These are phyloP conservation scores for Cerioporus squamosus DNA, from an alignment of 1,284 basidiomycete genomes.

Conservation along the genomic window DNA sequence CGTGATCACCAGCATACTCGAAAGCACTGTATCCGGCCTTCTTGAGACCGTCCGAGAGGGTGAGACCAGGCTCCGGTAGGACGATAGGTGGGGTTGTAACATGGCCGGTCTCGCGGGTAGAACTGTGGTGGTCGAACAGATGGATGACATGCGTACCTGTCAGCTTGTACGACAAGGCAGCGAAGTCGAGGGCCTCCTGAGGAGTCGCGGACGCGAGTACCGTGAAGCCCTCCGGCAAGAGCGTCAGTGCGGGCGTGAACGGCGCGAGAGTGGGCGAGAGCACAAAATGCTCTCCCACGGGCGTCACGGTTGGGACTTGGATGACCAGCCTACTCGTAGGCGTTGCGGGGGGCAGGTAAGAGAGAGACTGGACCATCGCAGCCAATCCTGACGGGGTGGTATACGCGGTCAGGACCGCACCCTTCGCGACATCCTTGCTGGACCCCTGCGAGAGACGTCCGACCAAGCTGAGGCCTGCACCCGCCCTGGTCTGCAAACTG, in stretches of 20 bases:
- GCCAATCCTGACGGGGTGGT: slow-evolving; percentile 78
- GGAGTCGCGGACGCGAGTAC: slow-evolving; percentile 83
- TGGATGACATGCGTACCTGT: slow-evolving; percentile 71
- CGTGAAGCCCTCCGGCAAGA: slow-evolving; percentile 74
- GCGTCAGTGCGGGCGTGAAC: slow-evolving; percentile 60
- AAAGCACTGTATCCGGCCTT: slow-evolving; percentile 66
- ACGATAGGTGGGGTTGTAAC: slow-evolving; percentile 39
- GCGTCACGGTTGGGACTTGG: slow-evolving; percentile 76
- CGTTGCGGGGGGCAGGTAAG: slow-evolving; percentile 65
- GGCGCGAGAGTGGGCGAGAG: slow-evolving; percentile 76
- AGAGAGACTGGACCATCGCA: slow-evolving; percentile 76
- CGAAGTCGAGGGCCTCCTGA: slow-evolving; percentile 78
- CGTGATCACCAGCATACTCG: slow-evolving; percentile 66
- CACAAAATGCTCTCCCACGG: slow-evolving; percentile 66
- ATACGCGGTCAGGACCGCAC: slow-evolving; percentile 72
- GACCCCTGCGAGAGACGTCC: slow-evolving; percentile 82
- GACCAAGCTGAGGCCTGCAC: slow-evolving; percentile 83
- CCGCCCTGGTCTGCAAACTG: slow-evolving; percentile 83
- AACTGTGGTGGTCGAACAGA: slow-evolving; percentile 78
- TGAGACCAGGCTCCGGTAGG: slow-evolving; percentile 35
- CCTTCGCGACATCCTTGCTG: slow-evolving; percentile 63
- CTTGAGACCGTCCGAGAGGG: slow-evolving; percentile 51
- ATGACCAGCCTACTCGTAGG: slow-evolving; percentile 70
- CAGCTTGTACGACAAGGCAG: slow-evolving; percentile 68
- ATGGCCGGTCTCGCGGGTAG: slow-evolving; percentile 72